Evolutionary conservation across 495 filamentous ascomycete species (phyloP).

Genomic region (Wilcoxina mikolae): DNA sequence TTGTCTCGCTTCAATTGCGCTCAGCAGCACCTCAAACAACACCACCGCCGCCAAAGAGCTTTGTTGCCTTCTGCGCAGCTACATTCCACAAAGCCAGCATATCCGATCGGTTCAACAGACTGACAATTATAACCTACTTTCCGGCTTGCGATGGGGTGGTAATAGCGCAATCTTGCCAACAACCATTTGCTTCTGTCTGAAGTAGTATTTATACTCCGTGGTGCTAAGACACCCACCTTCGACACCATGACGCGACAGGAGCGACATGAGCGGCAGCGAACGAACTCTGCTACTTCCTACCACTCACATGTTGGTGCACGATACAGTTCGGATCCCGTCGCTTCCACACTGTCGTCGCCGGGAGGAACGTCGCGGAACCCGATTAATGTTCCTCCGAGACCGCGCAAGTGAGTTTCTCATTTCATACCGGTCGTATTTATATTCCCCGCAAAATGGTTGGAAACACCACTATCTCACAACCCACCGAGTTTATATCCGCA

Average conservation of each 20-base stretch:
- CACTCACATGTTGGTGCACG: slow-evolving; percentile 23
- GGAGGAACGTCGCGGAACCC: slow-evolving; percentile 15
- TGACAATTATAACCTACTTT: neutral
- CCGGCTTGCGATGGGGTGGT: slow-evolving; percentile 6
- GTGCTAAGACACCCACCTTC: neutral
- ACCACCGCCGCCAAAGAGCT: neutral
- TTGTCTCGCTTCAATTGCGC: neutral
- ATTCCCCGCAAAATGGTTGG: slow-evolving; percentile 17
- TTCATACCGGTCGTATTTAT: slow-evolving; percentile 1
- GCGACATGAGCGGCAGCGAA: slow-evolving; percentile 20
- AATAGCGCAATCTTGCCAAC: slow-evolving; percentile 3
- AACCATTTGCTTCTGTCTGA: neutral
- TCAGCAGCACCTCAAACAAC: neutral
- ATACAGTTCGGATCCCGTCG: slow-evolving; percentile 14
- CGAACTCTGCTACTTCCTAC: slow-evolving; percentile 29
- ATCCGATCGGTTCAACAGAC: neutral
- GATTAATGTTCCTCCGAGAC: slow-evolving; percentile 27
- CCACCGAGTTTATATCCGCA: neutral
- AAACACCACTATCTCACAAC: slow-evolving; percentile 6
- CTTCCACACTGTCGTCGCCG: slow-evolving; percentile 4
- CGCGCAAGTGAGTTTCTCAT: slow-evolving; percentile 25
- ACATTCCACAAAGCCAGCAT: neutral
- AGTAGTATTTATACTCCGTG: slow-evolving; percentile 1
- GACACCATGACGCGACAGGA: slow-evolving; percentile 29
- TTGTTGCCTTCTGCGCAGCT: neutral